Evolutionary conservation across 805 yeast species (phyloP).

Genomic region (Wickerhamiella australiensis): DNA sequence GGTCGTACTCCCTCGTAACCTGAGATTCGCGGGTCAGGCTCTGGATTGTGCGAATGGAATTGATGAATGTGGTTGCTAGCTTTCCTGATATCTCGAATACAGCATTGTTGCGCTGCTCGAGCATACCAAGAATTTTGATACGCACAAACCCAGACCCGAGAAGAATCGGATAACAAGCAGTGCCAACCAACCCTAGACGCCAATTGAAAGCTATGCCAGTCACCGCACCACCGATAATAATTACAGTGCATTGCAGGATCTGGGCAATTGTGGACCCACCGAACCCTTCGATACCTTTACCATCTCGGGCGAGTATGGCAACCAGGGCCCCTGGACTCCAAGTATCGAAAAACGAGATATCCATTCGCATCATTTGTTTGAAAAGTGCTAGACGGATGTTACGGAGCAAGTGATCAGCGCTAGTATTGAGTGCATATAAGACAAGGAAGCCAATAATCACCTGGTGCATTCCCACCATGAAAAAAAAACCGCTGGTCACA

Average conservation of each 20-base stretch:
- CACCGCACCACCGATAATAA: conserved; percentile 21
- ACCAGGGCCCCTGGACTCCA: conserved; percentile 24
- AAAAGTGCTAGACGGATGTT: conserved; percentile 21
- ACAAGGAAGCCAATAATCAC: conserved; percentile 6
- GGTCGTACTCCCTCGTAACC: conserved; percentile 18
- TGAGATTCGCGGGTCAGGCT: conserved; percentile 23
- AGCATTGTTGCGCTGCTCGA: conserved; percentile 18
- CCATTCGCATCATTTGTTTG: conserved; percentile 22
- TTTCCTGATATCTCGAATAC: conserved; percentile 21
- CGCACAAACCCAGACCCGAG: conserved; percentile 23
- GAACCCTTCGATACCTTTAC: conserved; percentile 23
- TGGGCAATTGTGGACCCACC: conserved; percentile 25
- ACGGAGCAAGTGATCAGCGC: conserved; percentile 20
- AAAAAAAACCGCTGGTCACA: conserved; percentile 12
- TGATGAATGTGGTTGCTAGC: conserved; percentile 24
- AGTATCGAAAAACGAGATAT: conserved; percentile 23
- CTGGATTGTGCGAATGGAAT: conserved; percentile 24
- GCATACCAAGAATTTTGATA: conserved; percentile 16
- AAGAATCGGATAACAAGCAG: conserved; percentile 20
- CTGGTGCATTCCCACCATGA: conserved; percentile 12
- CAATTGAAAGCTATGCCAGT: conserved; percentile 23
- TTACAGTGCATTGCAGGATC: conserved; percentile 20
- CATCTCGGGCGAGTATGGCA: conserved; percentile 24
- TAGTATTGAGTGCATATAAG: conserved; percentile 11
- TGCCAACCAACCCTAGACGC: conserved; percentile 23